Percentiles rank a stretch among this genome's conserved stretches.
Conservation (phyloP, 2,329 filamentous ascomycete genomes). For the Fusarium hainanense region DNA sequence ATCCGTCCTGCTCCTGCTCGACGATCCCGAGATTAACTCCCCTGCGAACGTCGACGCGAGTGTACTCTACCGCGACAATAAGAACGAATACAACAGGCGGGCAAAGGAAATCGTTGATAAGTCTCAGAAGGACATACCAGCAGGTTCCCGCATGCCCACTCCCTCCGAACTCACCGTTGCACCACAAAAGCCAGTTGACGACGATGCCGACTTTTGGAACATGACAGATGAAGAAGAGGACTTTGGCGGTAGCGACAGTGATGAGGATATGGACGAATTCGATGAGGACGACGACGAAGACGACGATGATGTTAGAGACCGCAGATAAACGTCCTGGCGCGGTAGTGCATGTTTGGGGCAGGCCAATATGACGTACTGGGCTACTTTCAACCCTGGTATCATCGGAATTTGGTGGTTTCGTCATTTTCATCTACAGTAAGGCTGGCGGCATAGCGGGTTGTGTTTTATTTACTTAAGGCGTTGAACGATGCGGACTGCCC, state of each 20-base stretch:
- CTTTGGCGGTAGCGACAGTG: constrained; percentile 79
- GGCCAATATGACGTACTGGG: neutral
- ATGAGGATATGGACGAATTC: constrained; percentile 70
- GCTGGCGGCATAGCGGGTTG: constrained; percentile 43
- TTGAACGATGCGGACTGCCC: constrained; percentile 34
- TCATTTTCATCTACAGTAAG: constrained; percentile 33
- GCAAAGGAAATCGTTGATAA: constrained; percentile 76
- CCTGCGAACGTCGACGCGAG: constrained; percentile 95
- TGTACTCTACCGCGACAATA: constrained; percentile 82
- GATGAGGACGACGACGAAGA: constrained; percentile 66
- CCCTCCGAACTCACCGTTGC: constrained; percentile 70
- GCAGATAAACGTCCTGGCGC: constrained; percentile 29
- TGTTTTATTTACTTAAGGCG: constrained; percentile 35
- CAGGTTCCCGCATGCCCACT: constrained; percentile 84
- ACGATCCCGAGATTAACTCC: constrained; percentile 92
- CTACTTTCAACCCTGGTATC: neutral
- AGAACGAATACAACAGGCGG: constrained; percentile 73
- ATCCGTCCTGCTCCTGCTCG: constrained; percentile 89
- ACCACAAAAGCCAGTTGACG: constrained; percentile 69
- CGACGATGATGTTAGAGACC: constrained; percentile 59
- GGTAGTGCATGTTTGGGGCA: neutral
- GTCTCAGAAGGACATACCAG: constrained; percentile 83
- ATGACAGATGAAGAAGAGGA: constrained; percentile 81
- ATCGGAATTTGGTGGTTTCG: constrained; percentile 7
- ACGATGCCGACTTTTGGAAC: constrained; percentile 86